Conservation (phyloP, 2,329 filamentous ascomycete species). For the Trichoderma atroviride region DNA sequence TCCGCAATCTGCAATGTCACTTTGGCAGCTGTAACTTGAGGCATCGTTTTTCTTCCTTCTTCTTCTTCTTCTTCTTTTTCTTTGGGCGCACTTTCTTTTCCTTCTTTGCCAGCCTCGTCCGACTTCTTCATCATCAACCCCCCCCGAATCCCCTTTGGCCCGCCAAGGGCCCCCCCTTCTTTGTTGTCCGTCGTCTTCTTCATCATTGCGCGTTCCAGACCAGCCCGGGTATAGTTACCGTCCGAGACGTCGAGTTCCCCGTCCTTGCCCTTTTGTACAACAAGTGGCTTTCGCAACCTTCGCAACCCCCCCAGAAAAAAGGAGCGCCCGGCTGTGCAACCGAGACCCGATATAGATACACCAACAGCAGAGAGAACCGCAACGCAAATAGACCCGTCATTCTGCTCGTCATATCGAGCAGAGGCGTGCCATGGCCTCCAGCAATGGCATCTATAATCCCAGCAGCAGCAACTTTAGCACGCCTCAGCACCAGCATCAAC, state of each 20-base stretch:
- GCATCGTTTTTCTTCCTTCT: conserved; percentile 7
- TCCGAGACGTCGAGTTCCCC: conserved; percentile 11
- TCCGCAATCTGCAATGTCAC: conserved; percentile 14
- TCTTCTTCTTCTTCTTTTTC: not conserved
- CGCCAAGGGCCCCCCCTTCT: not conserved
- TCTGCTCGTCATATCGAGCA: conserved; percentile 3
- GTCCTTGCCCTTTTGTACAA: conserved; percentile 10
- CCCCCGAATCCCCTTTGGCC: conserved; percentile 3
- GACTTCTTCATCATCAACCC: not conserved
- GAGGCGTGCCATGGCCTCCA: conserved; percentile 31
- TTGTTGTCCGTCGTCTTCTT: not conserved
- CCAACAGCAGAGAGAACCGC: not conserved
- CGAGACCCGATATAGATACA: conserved; percentile 1
- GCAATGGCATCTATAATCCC: conserved; percentile 24
- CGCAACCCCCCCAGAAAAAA: not conserved
- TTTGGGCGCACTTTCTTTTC: conserved; percentile 18
- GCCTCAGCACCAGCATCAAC: conserved; percentile 32
- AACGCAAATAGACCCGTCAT: not conserved
- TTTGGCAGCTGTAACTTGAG: conserved; percentile 5
- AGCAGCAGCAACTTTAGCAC: conserved; percentile 24
- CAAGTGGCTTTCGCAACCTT: not conserved
- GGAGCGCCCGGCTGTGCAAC: not conserved
- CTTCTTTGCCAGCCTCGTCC: conserved; percentile 4
- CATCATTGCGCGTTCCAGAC: not conserved
- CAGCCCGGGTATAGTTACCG: not conserved